Conservation (phyloP, 2,329 filamentous ascomycete species). For the Metarhizium guizhouense region DNA sequence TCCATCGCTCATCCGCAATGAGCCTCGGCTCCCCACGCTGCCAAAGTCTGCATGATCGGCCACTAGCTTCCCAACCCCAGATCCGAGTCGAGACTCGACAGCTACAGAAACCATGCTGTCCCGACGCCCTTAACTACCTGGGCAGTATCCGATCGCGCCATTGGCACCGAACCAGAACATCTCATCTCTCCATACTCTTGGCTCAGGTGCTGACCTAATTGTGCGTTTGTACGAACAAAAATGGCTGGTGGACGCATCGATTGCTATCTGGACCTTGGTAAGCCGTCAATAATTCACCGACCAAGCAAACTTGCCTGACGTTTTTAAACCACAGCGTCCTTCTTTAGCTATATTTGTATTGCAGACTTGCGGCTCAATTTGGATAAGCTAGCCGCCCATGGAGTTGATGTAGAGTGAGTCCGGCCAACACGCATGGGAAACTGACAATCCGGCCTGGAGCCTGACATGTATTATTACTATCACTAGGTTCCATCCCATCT, state of each 20-base stretch:
- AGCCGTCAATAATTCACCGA: conserved; percentile 34
- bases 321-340: conserved; percentile 43
- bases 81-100: too few species aligned
- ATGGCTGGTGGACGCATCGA: conserved; percentile 57
- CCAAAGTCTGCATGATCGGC: background rate
- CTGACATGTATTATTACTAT: background rate
- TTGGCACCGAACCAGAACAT: too few species aligned
- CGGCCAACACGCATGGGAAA: too few species aligned
- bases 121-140: too few species aligned
- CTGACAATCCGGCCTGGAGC: background rate
- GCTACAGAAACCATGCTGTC: too few species aligned
- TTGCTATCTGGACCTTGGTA: background rate
- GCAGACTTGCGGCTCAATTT: conserved; percentile 49
- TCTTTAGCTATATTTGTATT: conserved; percentile 50
- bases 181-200: too few species aligned
- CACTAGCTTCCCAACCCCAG: too few species aligned
- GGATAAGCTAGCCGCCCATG: conserved; percentile 44
- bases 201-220: too few species aligned
- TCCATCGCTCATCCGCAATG: background rate
- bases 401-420: conserved; percentile 57
- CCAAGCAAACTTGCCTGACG: background rate
- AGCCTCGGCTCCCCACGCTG: background rate
- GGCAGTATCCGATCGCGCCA: too few species aligned
- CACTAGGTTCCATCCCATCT: conserved; percentile 59
- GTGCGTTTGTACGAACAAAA: background rate